Conservation (phyloP, 2,329 filamentous ascomycete genomes). For the Cladosporium sphaerospermum region DNA sequence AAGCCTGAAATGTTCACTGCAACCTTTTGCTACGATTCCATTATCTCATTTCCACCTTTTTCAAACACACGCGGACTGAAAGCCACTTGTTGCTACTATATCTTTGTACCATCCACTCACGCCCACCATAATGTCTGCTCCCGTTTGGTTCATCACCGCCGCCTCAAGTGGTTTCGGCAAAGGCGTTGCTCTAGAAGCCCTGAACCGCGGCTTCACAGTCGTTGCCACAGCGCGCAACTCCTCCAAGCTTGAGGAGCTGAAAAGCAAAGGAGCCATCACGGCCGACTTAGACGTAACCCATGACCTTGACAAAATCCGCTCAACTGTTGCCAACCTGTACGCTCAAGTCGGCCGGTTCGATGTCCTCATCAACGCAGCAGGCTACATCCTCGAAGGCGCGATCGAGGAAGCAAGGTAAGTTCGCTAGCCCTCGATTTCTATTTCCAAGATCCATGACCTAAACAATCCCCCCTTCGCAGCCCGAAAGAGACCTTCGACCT, state of each 20-base stretch:
- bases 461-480: neutral
- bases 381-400: conserved; percentile 10
- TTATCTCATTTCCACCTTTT: no score
- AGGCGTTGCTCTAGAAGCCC: conserved; percentile 39
- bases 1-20: no score
- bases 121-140: conserved; percentile 7
- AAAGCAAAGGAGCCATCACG: conserved; percentile 15
- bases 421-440: no score
- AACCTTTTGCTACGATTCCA: no score
- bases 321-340: conserved; percentile 30
- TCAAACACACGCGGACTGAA: no score
- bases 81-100: no score
- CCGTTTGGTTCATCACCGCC: conserved; percentile 33
- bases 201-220: conserved; percentile 38
- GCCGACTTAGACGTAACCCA: conserved; percentile 35
- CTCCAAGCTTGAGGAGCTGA: conserved; percentile 15
- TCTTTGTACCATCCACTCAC: neutral
- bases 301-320: conserved; percentile 31
- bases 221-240: conserved; percentile 41
- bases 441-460: no score
- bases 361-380: conserved; percentile 36
- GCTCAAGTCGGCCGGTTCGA: conserved; percentile 34
- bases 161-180: conserved; percentile 43
- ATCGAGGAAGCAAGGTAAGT: conserved; percentile 16
- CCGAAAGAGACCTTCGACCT: conserved; percentile 14